These are phyloP conservation scores for Talaromyces pinophilus DNA, from an alignment of 2,329 filamentous ascomycete species.

Conservation along the genomic window DNA sequence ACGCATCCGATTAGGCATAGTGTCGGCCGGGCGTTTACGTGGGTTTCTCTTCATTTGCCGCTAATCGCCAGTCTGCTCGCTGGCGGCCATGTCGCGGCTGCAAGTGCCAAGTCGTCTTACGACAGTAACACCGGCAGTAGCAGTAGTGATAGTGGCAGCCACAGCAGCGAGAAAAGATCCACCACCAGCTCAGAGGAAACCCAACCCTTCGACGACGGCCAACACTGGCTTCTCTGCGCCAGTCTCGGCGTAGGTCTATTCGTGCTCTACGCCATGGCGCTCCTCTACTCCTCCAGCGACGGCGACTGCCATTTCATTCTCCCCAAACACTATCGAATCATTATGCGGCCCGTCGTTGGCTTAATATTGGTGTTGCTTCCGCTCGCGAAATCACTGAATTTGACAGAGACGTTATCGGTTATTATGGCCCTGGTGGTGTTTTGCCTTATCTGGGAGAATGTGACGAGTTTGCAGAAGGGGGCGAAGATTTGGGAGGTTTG, in stretches of 20 bases:
- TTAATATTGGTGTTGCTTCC: constrained; percentile 43
- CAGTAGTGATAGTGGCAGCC: not conserved
- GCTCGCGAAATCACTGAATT: constrained; percentile 31
- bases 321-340: constrained; percentile 32
- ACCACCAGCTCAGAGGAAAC: constrained; percentile 21
- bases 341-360: constrained; percentile 37
- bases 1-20: constrained; percentile 51
- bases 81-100: constrained; percentile 50
- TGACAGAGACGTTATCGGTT: constrained; percentile 45
- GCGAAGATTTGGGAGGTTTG: constrained; percentile 34
- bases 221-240: constrained; percentile 53
- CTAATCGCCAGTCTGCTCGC: constrained; percentile 51
- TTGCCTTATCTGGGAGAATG: constrained; percentile 49
- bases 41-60: constrained; percentile 50
- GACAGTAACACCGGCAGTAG: not conserved
- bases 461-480: constrained; percentile 32
- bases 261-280: constrained; percentile 41
- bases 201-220: constrained; percentile 41
- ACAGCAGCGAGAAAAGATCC: not conserved
- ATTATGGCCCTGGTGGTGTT: constrained; percentile 49
- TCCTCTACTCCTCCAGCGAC: constrained; percentile 47
- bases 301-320: constrained; percentile 36
- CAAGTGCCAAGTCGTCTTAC: constrained; percentile 33
- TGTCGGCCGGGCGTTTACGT: constrained; percentile 49
- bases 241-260: constrained; percentile 51